Evolutionary conservation across 768 basidiomycete species (phyloP).

Genomic region (Trametes punicea): DNA sequence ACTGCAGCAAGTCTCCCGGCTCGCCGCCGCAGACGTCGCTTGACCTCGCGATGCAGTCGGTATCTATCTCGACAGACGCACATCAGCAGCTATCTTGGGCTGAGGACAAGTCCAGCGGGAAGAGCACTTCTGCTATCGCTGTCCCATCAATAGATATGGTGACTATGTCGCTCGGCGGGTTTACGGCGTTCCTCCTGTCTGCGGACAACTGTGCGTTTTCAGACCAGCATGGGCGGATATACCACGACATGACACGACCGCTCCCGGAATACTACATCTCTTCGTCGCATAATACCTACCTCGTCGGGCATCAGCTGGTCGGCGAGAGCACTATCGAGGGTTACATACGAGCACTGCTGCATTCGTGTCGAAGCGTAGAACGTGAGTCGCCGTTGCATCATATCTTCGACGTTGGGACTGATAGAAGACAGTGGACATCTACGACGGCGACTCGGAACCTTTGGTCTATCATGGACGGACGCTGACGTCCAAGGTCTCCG

Average conservation of each 20-base stretch:
- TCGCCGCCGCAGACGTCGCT: conserved; percentile 28
- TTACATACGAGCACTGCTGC: conserved; percentile 87
- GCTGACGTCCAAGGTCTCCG: conserved; percentile 76
- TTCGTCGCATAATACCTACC: conserved; percentile 90
- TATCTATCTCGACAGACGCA: conserved; percentile 6
- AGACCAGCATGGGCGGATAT: conserved; percentile 49
- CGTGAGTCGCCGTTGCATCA: conserved; percentile 44
- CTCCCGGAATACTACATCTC: conserved; percentile 87
- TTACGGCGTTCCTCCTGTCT: conserved; percentile 79
- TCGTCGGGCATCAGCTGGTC: conserved; percentile 81
- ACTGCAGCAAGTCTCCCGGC: conserved; percentile 6
- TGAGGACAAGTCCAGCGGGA: background rate
- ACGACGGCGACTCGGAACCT: conserved; percentile 83
- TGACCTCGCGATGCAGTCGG: conserved; percentile 27
- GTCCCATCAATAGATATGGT: conserved; percentile 19
- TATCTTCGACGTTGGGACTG: background rate
- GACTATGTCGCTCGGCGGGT: conserved; percentile 54
- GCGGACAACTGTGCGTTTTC: conserved; percentile 65
- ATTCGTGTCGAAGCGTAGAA: conserved; percentile 92
- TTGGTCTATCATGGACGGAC: conserved; percentile 89
- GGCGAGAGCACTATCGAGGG: conserved; percentile 90
- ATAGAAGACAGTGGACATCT: conserved; percentile 75
- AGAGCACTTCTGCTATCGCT: background rate
- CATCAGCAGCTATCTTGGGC: background rate
- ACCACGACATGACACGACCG: conserved; percentile 87